Evolutionary conservation across 1,139 yeast species (phyloP), one percentile per base, ranked within the genome.

Genomic region (Yamadazyma taylorii): DNA sequence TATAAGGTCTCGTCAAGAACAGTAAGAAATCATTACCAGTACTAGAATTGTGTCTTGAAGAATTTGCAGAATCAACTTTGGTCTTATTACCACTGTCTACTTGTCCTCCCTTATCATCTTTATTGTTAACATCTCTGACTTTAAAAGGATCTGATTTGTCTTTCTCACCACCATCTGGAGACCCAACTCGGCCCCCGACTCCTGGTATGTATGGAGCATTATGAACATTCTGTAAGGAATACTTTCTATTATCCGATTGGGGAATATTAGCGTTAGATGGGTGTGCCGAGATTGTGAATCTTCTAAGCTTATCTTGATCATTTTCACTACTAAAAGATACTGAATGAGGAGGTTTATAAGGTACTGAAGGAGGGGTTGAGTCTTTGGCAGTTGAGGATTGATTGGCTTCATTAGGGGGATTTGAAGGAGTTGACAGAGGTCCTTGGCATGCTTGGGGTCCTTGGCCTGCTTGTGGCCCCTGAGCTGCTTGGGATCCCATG

Each of bases 251-350:
- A 9, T 41, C 48, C 12, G n/a, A n/a, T n/a, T 25, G 35, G 6
- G 52, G 34, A n/a, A 61, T 38, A 38, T 48, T 60, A 3, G 47
- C 52, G 4, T 56, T 39, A 1, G 67, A 62, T 3, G 77, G 77
- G 38, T 71, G 75, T 2, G 77, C 71, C 7, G 71, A 60, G 16
- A 71, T 71, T 10, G 77, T 71, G 50, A 71, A 70, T 33, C 77
- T 49, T 36, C 76, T 51, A 15, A 69, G 53, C 30, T 69, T 56
- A 34, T 71, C 77, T 40, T 60, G 69, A 30, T 69, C 72, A 38
- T 59, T 48, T 35, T 67, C 71, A 25, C 64, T 57, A 25, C 65
- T 57, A 43, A 71, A 71, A 3, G 75, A 69, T 7, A 71, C 77
- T 2, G 50, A 44, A 14, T 46, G 51, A 3, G 50, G 45, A 2